Evolutionary conservation across 208 protist species (phyloP).

Genomic region (Trypanosoma caninum): DNA sequence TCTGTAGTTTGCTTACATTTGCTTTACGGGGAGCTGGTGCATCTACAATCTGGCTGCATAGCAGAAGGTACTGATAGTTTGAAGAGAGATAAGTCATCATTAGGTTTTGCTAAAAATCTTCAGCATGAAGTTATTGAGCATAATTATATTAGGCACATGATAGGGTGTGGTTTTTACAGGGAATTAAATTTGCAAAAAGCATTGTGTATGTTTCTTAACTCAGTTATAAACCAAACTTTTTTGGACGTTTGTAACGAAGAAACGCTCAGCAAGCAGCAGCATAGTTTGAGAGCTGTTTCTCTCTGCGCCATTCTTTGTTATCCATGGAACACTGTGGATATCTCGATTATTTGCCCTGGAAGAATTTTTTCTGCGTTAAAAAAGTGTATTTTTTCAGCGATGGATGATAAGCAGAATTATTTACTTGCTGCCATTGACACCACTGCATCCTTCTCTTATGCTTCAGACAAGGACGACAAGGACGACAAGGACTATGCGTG

Average conservation of each 20-base stretch:
- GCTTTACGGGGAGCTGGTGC: slow-evolving; percentile 19
- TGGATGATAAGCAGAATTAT: slow-evolving; percentile 15
- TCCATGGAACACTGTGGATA: slow-evolving; percentile 83
- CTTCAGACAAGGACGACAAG: too few species aligned
- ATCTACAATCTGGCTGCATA: slow-evolving; percentile 13
- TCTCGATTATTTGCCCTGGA: slow-evolving; percentile 67
- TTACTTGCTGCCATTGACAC: slow-evolving; percentile 20
- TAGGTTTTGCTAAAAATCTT: not conserved
- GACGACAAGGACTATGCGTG: not conserved
- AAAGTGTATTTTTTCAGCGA: slow-evolving; percentile 30
- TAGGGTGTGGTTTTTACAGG: slow-evolving; percentile 75
- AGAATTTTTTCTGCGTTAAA: slow-evolving; percentile 78
- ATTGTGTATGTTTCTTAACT: slow-evolving; percentile 75
- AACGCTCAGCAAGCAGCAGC: slow-evolving; percentile 2
- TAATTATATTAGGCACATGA: slow-evolving; percentile 65
- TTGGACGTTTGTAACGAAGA: slow-evolving; percentile 17
- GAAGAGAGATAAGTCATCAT: not conserved
- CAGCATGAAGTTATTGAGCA: slow-evolving; percentile 14
- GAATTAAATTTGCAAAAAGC: slow-evolving; percentile 75
- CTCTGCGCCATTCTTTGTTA: slow-evolving; percentile 81
- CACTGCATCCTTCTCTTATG: too few species aligned
- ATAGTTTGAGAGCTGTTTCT: slow-evolving; percentile 29
- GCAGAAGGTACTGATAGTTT: not conserved
- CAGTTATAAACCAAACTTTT: slow-evolving; percentile 42
- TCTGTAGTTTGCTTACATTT: slow-evolving; percentile 43